phyloP scores from a whole-genome alignment of 306 rosid genomes.

The Carpinus fangiana region DNA sequence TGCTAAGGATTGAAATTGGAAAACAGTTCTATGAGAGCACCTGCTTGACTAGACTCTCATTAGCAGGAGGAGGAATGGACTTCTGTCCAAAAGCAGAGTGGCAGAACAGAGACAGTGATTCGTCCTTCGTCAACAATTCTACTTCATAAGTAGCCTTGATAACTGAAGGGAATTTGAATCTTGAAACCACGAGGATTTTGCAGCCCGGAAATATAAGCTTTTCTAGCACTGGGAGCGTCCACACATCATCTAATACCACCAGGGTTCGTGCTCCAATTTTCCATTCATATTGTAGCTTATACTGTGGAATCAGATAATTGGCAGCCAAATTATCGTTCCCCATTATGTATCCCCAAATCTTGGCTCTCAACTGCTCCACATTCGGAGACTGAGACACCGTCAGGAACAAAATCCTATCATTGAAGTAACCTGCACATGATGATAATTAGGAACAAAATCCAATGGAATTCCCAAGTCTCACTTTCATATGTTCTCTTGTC shows the following conservation, averaged over 20 bases:
- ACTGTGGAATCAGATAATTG: constrained; percentile 45
- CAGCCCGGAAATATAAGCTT: constrained; percentile 65
- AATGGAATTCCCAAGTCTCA: not conserved
- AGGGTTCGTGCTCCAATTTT: constrained; percentile 36
- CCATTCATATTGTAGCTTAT: constrained; percentile 44
- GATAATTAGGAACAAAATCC: not conserved
- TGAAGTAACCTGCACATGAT: constrained; percentile 56
- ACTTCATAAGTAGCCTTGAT: constrained; percentile 53
- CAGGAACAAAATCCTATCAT: constrained; percentile 67
- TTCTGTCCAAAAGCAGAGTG: constrained; percentile 84
- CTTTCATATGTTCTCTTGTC: no score
- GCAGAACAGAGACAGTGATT: constrained; percentile 78
- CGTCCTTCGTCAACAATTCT: constrained; percentile 65
- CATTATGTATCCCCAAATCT: constrained; percentile 64
- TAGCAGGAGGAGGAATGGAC: constrained; percentile 56
- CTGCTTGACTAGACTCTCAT: constrained; percentile 75
- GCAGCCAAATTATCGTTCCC: constrained; percentile 44
- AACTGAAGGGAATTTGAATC: constrained; percentile 53
- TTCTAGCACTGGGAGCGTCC: constrained; percentile 62
- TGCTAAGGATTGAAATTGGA: not conserved
- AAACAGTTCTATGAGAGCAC: constrained; percentile 33
- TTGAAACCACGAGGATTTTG: constrained; percentile 69
- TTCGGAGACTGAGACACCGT: constrained; percentile 92
- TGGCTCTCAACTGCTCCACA: constrained; percentile 57
- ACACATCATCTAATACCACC: constrained; percentile 83